Conservation (phyloP, 116 monocot species). For the Posidonia oceanica region DNA sequence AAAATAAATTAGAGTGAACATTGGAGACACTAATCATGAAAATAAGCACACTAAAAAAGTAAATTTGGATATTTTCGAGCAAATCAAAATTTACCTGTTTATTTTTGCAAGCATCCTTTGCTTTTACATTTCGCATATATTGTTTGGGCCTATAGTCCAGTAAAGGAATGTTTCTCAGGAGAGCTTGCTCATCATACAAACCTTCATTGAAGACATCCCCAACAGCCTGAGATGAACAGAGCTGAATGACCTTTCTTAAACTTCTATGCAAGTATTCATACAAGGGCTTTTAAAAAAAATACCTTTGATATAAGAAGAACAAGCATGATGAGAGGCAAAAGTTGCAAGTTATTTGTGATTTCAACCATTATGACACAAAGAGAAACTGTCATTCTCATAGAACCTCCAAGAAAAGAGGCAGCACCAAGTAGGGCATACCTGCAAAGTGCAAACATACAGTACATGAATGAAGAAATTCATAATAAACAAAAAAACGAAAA, state of each 20-base stretch:
- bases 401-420: slow-evolving; percentile 99
- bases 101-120: slow-evolving; percentile 76
- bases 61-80: not conserved
- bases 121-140: slow-evolving; percentile 84
- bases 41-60: not conserved
- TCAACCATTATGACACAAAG: slow-evolving; percentile 99
- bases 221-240: slow-evolving; percentile 56
- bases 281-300: slow-evolving; percentile 6
- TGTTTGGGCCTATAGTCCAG: slow-evolving; percentile 90
- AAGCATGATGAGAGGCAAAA: slow-evolving; percentile 97
- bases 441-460: slow-evolving; percentile 1
- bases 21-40: not conserved
- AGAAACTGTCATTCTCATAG: slow-evolving; percentile 99
- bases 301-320: slow-evolving; percentile 99
- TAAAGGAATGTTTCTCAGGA: slow-evolving; percentile 82
- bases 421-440: slow-evolving; percentile 99
- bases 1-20: not conserved
- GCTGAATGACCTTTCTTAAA: not conserved
- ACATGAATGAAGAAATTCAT: not conserved
- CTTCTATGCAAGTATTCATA: not conserved
- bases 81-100: slow-evolving; percentile 42
- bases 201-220: slow-evolving; percentile 98
- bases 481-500: not conserved
- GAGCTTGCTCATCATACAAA: slow-evolving; percentile 86
- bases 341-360: slow-evolving; percentile 94